Percentiles rank a stretch among this genome's conserved stretches.
Evolutionary conservation across 257 asterid species (phyloP).

Genomic region (Scutellaria baicalensis): DNA sequence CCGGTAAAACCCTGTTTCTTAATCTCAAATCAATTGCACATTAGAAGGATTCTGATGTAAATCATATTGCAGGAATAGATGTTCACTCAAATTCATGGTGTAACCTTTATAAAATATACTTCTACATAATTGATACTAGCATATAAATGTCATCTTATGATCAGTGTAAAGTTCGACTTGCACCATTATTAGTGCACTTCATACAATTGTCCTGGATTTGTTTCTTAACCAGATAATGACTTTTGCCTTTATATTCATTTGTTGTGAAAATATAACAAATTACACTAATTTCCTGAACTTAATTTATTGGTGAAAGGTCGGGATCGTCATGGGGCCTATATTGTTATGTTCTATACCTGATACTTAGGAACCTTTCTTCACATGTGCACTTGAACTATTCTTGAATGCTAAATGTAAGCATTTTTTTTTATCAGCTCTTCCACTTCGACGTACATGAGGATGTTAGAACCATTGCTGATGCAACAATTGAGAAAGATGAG

Average conservation of each 20-base stretch:
- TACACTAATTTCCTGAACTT: neutral
- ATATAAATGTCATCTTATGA: neutral
- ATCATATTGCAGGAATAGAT: neutral
- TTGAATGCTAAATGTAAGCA: neutral
- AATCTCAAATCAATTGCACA: slow-evolving; percentile 16
- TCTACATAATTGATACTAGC: neutral
- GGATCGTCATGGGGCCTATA: neutral
- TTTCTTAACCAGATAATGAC: neutral
- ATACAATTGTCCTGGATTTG: neutral
- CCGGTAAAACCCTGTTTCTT: slow-evolving; percentile 63
- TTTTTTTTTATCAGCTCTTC: slow-evolving; percentile 59
- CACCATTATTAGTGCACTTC: neutral
- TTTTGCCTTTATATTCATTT: neutral
- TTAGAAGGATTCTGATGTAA: neutral
- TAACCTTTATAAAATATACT: neutral
- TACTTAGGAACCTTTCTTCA: neutral
- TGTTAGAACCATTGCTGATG: slow-evolving; percentile 94
- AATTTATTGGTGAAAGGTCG: neutral
- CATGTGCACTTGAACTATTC: neutral
- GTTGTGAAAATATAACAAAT: neutral
- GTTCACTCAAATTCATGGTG: neutral
- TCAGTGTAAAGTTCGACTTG: neutral
- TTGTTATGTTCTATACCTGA: neutral
- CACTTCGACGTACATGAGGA: slow-evolving; percentile 99
- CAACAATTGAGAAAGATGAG: slow-evolving; percentile 98